Evolutionary conservation across 164 flowering plant genomes (phyloP), one percentile per base, ranked within the genome.

Genomic region (Magnolia kwangsiensis): DNA sequence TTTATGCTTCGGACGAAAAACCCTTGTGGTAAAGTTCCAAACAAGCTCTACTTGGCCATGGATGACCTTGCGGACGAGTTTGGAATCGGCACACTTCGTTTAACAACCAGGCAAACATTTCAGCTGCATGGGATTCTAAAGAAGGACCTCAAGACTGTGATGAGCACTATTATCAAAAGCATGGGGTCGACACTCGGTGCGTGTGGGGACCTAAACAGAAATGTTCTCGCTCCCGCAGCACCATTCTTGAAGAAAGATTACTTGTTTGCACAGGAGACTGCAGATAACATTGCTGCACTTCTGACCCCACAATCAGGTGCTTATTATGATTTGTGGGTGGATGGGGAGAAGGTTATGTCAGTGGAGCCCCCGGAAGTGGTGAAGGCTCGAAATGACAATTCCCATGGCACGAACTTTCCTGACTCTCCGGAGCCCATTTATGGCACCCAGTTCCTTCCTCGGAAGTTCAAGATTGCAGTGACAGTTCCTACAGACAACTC

Each of bases 131-230:
- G 99, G n/a, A 85, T 96, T 67, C 45, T 93, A 81, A 96, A 96
- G 82, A 86, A 91, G 86, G 81, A 96, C 76, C 92, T 96, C 27
- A 96, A 96, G 85, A 92, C 97, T 8, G 99, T 94, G 16, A 94
- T 94, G 97, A 89, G 94, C 76, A 84, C 91, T 58, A 92, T 96
- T 61, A 94, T 96, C 71, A 84, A 58, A 75, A 88, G 74, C 79
- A 96, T 94, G 99, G 98, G 98, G 14, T 94, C 98, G 31, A 96
- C 98, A 69, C 96, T 96, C 83, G 99, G 99, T 80, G 99, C 99
- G 11, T 96, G 99, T 77, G 99, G 99, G 66, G 99, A 96, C 84
- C 90, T 96, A 50, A 96, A 96, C 80, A 87, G 99, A 80, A 96
- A 96, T 80, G 99, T 96, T 76, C 95, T 96, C 84, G 99, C 98